Evolutionary conservation across 768 basidiomycete genomes (phyloP).

Genomic region (Termitomyces sp.): DNA sequence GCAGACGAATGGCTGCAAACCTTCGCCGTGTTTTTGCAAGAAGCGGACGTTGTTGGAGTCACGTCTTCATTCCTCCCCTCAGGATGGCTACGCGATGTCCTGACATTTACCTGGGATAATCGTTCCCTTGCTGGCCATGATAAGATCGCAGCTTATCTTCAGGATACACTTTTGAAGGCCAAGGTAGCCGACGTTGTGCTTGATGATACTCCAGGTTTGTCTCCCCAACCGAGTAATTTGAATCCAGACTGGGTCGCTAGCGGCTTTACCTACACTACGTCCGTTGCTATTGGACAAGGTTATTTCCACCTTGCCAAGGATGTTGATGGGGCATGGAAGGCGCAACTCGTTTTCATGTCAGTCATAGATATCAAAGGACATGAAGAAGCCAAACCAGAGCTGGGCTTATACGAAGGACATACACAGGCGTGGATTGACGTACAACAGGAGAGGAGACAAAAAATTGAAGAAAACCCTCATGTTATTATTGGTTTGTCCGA

Average conservation of each 20-base stretch:
- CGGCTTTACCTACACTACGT: slow-evolving; percentile 32
- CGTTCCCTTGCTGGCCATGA: slow-evolving; percentile 28
- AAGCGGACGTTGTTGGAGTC: slow-evolving; percentile 17
- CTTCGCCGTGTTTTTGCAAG: slow-evolving; percentile 15
- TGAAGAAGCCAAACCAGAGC: slow-evolving; percentile 26
- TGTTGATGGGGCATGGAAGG: slow-evolving; percentile 24
- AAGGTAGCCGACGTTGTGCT: slow-evolving; percentile 22
- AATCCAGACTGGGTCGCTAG: slow-evolving; percentile 23
- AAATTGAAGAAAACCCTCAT: slow-evolving; percentile 32
- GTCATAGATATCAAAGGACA: slow-evolving; percentile 29
- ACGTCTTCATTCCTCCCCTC: slow-evolving; percentile 22
- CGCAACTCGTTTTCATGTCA: slow-evolving; percentile 26
- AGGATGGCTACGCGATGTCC: slow-evolving; percentile 37
- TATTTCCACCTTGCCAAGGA: slow-evolving; percentile 25
- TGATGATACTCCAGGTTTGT: slow-evolving; percentile 16
- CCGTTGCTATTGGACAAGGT: slow-evolving; percentile 25
- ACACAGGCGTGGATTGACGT: slow-evolving; percentile 30
- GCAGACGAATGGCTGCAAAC: slow-evolving; percentile 20
- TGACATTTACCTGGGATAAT: slow-evolving; percentile 38
- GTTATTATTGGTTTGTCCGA: slow-evolving; percentile 31
- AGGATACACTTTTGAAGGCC: slow-evolving; percentile 14
- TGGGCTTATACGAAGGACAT: slow-evolving; percentile 27
- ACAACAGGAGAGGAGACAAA: slow-evolving; percentile 22
- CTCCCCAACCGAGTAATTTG: slow-evolving; percentile 13
- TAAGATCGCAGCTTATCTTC: slow-evolving; percentile 28